Base-by-base conservation (phyloP, 2,329 filamentous ascomycete species). In the Alternaria sp. region DNA sequence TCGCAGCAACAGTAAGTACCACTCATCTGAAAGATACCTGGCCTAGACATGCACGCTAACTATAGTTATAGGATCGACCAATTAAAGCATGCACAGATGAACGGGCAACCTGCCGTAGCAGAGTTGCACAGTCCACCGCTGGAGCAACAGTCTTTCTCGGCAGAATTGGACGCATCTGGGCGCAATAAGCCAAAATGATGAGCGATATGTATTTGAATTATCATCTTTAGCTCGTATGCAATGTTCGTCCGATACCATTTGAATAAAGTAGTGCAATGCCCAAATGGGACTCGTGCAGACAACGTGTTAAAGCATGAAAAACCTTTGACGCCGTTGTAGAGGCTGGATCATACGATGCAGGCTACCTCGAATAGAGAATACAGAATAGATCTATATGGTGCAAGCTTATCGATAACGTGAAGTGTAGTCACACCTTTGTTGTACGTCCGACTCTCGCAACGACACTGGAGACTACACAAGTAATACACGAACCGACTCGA, bases 51-150 rank as follows among this genome's bases (percentile, higher is more conserved):
- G 23, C 52, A 46, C 17, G 32, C 49, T 62, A 47, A 62, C 49
- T 12, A 15, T 40, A 4, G 45, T 19, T 7, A 6, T 23, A 76
- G 74, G 45, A 63, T 75, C 32, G 64, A 69, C 5, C 69, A 75
- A 32, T 51, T 69, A 12, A 74, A 74, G 54, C 63, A 70, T n/a
- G 65, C 54, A 6, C 64, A 67, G 19, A 57, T 56, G 54, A 55
- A 50, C 32, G 32, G 55, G 43, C 56, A 62, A 17, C 55, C 58
- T n/a, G 52, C 28, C 10, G 50, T 64, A 30, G 67, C 58, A 44
- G 75, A 77, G 45, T 52, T 78, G 59, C 69, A 69, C 23, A 71
- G 68, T 23, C 73, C 74, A 9, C 47, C 64, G 36, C 69, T 68
- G 17, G 67, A 60, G 26, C 67, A 72, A 50, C 65, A 74, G 36